A percentile compares a stretch with the other conserved stretches of the same genome.
Conservation (phyloP, 2,329 filamentous ascomycete species). For the Parastagonospora avenae region DNA sequence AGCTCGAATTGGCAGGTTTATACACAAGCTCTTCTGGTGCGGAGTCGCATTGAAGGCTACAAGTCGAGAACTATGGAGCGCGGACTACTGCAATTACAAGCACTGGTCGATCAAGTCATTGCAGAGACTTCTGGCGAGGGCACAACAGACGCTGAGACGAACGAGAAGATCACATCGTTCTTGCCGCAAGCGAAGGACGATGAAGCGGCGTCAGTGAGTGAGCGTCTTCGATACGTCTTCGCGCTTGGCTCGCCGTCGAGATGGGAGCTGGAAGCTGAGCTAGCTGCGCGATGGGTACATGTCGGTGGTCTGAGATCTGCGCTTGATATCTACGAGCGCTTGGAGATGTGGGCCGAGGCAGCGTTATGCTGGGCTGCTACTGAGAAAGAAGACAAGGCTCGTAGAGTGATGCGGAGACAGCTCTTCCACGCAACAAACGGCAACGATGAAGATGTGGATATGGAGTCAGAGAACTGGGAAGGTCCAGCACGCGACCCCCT, state of each 20-base stretch:
- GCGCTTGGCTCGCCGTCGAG: slow-evolving; percentile 81
- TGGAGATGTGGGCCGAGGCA: slow-evolving; percentile 93
- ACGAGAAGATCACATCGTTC: slow-evolving; percentile 71
- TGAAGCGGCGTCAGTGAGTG: slow-evolving; percentile 77
- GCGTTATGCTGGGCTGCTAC: slow-evolving; percentile 84
- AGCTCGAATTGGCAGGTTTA: slow-evolving; percentile 98
- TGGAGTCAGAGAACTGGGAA: slow-evolving; percentile 61
- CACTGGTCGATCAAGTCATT: slow-evolving; percentile 92
- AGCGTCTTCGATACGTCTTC: slow-evolving; percentile 83
- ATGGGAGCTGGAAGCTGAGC: slow-evolving; percentile 93
- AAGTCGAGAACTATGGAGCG: slow-evolving; percentile 85
- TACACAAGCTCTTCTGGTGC: slow-evolving; percentile 87
- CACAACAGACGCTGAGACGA: slow-evolving; percentile 31
- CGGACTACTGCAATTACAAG: slow-evolving; percentile 89
- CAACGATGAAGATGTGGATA: slow-evolving; percentile 44
- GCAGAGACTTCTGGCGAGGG: slow-evolving; percentile 69
- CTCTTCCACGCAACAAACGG: slow-evolving; percentile 70
- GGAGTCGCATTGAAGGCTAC: slow-evolving; percentile 88
- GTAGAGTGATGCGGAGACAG: slow-evolving; percentile 74
- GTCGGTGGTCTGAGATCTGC: slow-evolving; percentile 88
- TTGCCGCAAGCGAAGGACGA: slow-evolving; percentile 74
- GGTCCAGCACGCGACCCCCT: slow-evolving; percentile 73
- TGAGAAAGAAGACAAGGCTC: slow-evolving; percentile 82
- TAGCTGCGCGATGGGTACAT: slow-evolving; percentile 89
- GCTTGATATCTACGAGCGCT: slow-evolving; percentile 91